These are phyloP conservation scores for Aeminium ludgeri DNA, from an alignment of 495 filamentous ascomycete species.

Conservation along the genomic window DNA sequence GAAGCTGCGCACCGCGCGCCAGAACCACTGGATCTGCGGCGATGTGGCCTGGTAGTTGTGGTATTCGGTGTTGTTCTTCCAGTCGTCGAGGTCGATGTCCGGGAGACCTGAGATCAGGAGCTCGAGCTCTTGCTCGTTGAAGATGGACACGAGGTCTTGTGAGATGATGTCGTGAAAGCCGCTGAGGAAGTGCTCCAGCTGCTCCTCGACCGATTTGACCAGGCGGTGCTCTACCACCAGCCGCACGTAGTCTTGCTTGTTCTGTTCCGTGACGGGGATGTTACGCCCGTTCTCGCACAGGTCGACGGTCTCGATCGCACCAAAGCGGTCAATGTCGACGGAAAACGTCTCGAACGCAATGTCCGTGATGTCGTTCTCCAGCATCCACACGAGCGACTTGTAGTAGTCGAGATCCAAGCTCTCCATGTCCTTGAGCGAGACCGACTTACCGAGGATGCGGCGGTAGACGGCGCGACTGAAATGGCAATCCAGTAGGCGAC, in stretches of 20 bases:
- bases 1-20: conserved; percentile 92
- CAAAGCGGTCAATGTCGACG: conserved; percentile 82
- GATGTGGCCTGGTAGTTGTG: conserved; percentile 93
- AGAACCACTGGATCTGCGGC: conserved; percentile 99
- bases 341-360: conserved; percentile 97
- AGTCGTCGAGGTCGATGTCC: conserved; percentile 95
- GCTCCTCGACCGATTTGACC: conserved; percentile 75
- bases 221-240: conserved; percentile 87
- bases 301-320: conserved; percentile 71
- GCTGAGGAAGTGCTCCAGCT: conserved; percentile 91
- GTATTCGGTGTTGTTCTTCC: conserved; percentile 97
- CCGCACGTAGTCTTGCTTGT: conserved; percentile 95
- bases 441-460: conserved; percentile 79
- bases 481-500: conserved; percentile 91
- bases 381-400: conserved; percentile 98
- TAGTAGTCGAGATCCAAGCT: conserved; percentile 97
- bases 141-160: conserved; percentile 85
- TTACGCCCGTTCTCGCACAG: conserved; percentile 75
- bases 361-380: conserved; percentile 97
- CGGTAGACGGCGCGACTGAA: conserved; percentile 98
- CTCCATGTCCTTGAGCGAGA: conserved; percentile 99
- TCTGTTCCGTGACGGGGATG: conserved; percentile 88
- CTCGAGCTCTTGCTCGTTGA: conserved; percentile 97
- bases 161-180: conserved; percentile 98
- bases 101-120: conserved; percentile 92